phyloP scores from a whole-genome alignment of 73 alveolate species.

The Effrenium voratum region DNA sequence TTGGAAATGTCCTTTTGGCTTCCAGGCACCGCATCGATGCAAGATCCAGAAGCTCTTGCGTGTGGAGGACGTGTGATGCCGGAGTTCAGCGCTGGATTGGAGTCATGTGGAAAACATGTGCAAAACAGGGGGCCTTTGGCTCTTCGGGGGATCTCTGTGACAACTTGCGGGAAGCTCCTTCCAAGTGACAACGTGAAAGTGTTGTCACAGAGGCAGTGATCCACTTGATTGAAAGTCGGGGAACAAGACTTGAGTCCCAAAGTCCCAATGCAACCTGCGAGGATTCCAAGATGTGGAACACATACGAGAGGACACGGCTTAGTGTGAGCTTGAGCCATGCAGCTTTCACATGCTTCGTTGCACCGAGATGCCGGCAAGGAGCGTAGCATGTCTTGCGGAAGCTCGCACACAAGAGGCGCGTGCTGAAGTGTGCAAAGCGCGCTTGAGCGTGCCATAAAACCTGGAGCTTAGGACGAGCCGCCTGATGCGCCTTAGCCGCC shows the following conservation, averaged over 20 bases:
- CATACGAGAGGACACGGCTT: constrained; percentile 39
- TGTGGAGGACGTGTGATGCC: not conserved
- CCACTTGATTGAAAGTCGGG: too few species aligned
- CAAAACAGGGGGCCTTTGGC: too few species aligned
- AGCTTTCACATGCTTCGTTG: too few species aligned
- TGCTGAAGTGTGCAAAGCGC: not conserved
- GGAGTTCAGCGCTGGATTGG: too few species aligned
- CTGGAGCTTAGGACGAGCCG: constrained; percentile 57
- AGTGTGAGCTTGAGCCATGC: too few species aligned
- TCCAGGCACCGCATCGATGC: constrained; percentile 46
- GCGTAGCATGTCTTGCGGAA: constrained; percentile 78
- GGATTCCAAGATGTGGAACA: constrained; percentile 81
- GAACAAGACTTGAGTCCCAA: too few species aligned
- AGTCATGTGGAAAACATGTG: too few species aligned
- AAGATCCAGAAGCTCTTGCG: constrained; percentile 58
- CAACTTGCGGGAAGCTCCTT: too few species aligned
- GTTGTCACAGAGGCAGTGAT: too few species aligned
- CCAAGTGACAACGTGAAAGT: too few species aligned
- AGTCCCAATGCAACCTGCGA: not conserved
- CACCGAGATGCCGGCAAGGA: constrained; percentile 59
- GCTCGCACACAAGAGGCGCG: constrained; percentile 88
- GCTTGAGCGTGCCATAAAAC: not conserved
- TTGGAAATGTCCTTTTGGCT: not conserved
- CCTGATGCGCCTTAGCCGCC: constrained; percentile 40
- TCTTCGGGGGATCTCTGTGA: too few species aligned